Conservation (phyloP, 352 stramenopile species). For the Thalassiosira exigua region DNA sequence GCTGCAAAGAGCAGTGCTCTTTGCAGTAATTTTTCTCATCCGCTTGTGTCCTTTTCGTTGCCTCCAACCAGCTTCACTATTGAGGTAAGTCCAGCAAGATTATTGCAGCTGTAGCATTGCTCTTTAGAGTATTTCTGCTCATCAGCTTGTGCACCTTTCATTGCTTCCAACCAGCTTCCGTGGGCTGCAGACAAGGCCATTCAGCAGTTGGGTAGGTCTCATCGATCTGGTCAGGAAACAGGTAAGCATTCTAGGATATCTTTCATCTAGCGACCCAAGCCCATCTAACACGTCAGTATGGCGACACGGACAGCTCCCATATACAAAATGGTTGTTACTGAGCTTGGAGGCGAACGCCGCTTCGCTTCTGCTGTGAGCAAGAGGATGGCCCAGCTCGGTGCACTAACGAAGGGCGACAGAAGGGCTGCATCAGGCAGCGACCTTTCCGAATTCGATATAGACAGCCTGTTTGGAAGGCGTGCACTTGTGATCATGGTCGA, state of each 20-base stretch:
- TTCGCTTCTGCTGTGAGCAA: conserved; percentile 86
- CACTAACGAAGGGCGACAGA: conserved; percentile 87
- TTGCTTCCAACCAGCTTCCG: conserved; percentile 54
- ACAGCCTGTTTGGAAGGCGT: conserved; percentile 61
- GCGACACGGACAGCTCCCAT: conserved; percentile 62
- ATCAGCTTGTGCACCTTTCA: no score
- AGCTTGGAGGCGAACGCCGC: conserved; percentile 80
- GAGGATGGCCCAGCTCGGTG: conserved; percentile 84
- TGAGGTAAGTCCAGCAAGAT: conserved; percentile 71
- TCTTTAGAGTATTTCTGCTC: not conserved
- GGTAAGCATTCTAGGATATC: not conserved
- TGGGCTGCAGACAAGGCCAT: conserved; percentile 85
- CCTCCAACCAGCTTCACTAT: no score
- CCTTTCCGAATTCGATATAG: conserved; percentile 77
- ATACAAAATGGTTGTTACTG: conserved; percentile 86
- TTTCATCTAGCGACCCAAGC: not conserved
- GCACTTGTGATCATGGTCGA: conserved; percentile 53
- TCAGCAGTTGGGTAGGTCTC: conserved; percentile 81
- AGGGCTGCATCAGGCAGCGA: conserved; percentile 79
- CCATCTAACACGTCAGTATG: not conserved
- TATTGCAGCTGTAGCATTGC: conserved; percentile 10
- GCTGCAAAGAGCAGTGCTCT: no score
- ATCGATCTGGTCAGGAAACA: conserved; percentile 72
- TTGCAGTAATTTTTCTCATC: no score
- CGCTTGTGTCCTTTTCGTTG: no score